A percentile compares a stretch with the other conserved stretches of the same genome.
Evolutionary conservation across 164 flowering plant genomes (phyloP).

Genomic region (Chimonanthus salicifolius): DNA sequence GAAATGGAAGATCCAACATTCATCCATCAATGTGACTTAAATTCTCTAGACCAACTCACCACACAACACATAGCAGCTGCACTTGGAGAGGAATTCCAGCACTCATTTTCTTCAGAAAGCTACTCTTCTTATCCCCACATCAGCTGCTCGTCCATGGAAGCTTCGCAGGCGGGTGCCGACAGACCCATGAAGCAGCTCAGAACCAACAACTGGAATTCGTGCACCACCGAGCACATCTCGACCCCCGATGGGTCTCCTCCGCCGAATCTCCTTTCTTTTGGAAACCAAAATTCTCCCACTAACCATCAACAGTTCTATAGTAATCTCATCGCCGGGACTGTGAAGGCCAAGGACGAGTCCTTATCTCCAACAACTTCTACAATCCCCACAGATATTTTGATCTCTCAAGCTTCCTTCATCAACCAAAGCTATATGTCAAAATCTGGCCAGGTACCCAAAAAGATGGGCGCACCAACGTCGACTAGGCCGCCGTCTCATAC

Average conservation of each 20-base stretch:
- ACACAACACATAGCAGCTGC: slow-evolving; percentile 36
- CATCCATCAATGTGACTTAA: slow-evolving; percentile 36
- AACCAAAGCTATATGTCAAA: slow-evolving; percentile 30
- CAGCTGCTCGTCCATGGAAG: slow-evolving; percentile 20
- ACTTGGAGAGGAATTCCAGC: slow-evolving; percentile 36
- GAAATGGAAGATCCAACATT: slow-evolving; percentile 49
- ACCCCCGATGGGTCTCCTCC: slow-evolving; percentile 25
- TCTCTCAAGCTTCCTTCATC: slow-evolving; percentile 24
- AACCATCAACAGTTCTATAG: slow-evolving; percentile 9
- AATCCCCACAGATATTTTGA: slow-evolving; percentile 24
- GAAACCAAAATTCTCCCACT: slow-evolving; percentile 13
- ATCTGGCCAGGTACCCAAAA: slow-evolving; percentile 33
- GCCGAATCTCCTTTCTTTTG: slow-evolving; percentile 27
- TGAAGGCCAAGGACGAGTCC: slow-evolving; percentile 9
- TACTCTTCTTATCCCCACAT: slow-evolving; percentile 24
- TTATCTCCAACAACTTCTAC: slow-evolving; percentile 1
- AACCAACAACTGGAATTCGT: slow-evolving; percentile 40
- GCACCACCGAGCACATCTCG: slow-evolving; percentile 18
- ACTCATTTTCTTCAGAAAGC: slow-evolving; percentile 17
- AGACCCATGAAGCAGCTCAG: slow-evolving; percentile 51
- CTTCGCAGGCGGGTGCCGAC: slow-evolving; percentile 7
- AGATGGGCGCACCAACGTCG: slow-evolving; percentile 12
- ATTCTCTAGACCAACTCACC: slow-evolving; percentile 38
- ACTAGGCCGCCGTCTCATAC: slow-evolving; percentile 21
- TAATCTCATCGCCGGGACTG: background rate